Conservation (phyloP, 176 grass and related monocot species). For the Oryza coarctata region DNA sequence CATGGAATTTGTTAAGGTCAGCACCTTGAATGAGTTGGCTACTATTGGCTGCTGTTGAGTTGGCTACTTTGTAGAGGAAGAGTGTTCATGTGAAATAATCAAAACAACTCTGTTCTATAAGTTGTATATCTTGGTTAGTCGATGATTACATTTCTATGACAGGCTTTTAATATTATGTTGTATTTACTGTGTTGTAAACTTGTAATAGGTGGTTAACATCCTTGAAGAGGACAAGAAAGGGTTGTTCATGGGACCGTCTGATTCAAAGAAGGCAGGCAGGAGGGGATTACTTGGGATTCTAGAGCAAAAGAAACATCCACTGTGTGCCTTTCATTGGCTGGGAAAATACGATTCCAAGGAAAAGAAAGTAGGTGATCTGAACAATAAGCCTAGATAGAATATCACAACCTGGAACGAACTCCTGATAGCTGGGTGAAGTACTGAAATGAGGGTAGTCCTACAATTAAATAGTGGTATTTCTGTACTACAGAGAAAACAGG, state of each 20-base stretch:
- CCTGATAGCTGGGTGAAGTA: constrained; percentile 41
- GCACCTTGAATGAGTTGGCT: no score
- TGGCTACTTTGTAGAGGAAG: no score
- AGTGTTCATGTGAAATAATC: no score
- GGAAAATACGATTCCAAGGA: constrained; percentile 73
- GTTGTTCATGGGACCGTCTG: neutral
- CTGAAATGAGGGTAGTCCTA: neutral
- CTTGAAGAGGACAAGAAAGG: constrained; percentile 72
- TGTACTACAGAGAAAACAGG: neutral
- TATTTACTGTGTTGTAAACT: neutral
- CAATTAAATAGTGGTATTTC: neutral
- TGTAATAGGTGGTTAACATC: constrained; percentile 68
- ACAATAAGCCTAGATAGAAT: constrained; percentile 78
- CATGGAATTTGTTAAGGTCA: no score
- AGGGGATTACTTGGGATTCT: constrained; percentile 58
- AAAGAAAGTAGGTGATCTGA: constrained; percentile 49
- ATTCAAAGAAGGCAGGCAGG: constrained; percentile 51
- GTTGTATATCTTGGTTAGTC: neutral
- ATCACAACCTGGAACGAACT: constrained; percentile 65
- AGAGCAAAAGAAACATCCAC: constrained; percentile 46
- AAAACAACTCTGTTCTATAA: no score
- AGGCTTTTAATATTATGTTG: neutral
- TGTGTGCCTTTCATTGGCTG: constrained; percentile 64
- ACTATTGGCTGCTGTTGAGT: no score
- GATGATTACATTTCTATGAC: neutral